Evolutionary conservation across 2,329 filamentous ascomycete genomes (phyloP).

Genomic region (Penicillium sp.): DNA sequence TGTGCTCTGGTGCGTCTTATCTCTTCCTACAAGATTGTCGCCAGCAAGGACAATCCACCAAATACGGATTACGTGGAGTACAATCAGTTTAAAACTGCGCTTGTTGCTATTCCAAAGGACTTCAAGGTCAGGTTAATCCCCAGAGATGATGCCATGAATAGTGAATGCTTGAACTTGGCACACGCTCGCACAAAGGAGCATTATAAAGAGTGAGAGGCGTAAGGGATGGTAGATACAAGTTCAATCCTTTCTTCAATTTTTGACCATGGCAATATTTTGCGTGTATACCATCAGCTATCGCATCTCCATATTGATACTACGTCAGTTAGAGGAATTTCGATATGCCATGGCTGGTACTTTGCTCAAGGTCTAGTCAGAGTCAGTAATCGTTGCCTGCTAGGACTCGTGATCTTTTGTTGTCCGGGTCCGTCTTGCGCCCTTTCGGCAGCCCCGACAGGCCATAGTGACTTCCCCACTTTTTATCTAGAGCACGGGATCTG

Average conservation of each 20-base stretch:
- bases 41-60: conserved; percentile 55
- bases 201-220: conserved; percentile 47
- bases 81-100: conserved; percentile 62
- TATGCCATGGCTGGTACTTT: neutral
- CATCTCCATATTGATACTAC: too few relatives aligned
- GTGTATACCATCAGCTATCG: too few relatives aligned
- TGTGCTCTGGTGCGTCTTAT: conserved; percentile 58
- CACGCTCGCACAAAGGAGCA: conserved; percentile 53
- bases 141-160: conserved; percentile 47
- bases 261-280: neutral
- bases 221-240: neutral
- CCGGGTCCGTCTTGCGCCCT: neutral
- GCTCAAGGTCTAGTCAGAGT: neutral
- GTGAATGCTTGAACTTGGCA: conserved; percentile 49
- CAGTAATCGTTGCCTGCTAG: too few relatives aligned
- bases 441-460: neutral
- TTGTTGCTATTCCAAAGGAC: conserved; percentile 63
- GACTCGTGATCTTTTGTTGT: neutral
- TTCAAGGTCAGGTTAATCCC: conserved; percentile 63
- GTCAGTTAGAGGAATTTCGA: neutral
- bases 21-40: conserved; percentile 57
- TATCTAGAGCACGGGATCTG: neutral
- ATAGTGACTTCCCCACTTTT: neutral
- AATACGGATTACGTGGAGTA: conserved; percentile 67
- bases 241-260: neutral